Evolutionary conservation across 192 early-diverging fungal species (phyloP), one percentile per base, ranked within the genome.

Genomic region (Coemansia guatemalensis): DNA sequence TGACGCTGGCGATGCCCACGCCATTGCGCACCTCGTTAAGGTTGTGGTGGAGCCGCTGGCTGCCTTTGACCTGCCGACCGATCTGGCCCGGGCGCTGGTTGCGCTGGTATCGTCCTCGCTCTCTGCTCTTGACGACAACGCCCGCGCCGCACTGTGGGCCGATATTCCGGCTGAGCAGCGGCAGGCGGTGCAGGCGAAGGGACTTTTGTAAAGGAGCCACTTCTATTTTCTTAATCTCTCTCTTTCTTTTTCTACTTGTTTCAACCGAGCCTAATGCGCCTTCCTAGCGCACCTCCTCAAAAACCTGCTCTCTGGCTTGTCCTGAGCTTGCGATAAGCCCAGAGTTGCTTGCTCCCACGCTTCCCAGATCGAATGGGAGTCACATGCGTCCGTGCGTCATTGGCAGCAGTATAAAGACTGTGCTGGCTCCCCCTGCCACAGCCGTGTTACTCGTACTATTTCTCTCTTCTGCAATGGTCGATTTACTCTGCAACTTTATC

Each of bases 181-280:
- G 78, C 68, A 72, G 62, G 78, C 73, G 41, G 56, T 81, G 68
- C 73, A 68, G 69, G 27, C 67, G 35, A 73, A 70, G 68, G 71
- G 71, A 5, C 58, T 68, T 48, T 35, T 20, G 17, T 58, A 48
- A 7, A 14, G 2, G 18, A 11, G 5, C 18, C 25, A 20, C 11
- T 52, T 25, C 53, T 52, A 51, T 14, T 51, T 29, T 67, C 22
- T 41, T 51, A 54, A 22, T 48, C 29, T 59, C 57, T n/a, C n/a
- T n/a, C n/a, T n/a, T 56, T 59, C 22, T 35, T 56, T 61, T 39
- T 2, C 27, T 26, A 2, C 17, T 52, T 52, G 29, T 56, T 60
- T 62, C 11, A 35, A 35, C 33, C 50, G 24, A 52, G 20, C 24
- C 24, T 52, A 52, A 24, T 52, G n/a, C 50, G 33, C 33, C 33